Evolutionary conservation across 495 filamentous ascomycete species (phyloP), one percentile per base, ranked within the genome.

Genomic region (Talaromyces stipitatus): DNA sequence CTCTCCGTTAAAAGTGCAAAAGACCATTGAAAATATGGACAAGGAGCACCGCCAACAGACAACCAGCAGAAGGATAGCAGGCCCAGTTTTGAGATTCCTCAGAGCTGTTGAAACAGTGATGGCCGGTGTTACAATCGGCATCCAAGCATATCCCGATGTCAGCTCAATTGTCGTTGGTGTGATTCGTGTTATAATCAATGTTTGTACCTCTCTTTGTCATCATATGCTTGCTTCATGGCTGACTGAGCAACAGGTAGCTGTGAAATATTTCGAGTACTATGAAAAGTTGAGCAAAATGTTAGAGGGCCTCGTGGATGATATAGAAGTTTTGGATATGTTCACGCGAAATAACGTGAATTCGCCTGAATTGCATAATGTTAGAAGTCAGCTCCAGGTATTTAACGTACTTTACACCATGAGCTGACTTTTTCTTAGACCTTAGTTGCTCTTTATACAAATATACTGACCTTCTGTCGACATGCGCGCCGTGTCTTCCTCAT

Each of bases 401-500:
- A 11, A 12, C 22, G 30, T 48, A 12, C 12, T 26, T 48, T 24
- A 11, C 20, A 48, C 45, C 8, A 28, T 2, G 3, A 30, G 33
- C 50, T 53, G 52, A 54, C 24, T 26, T 24, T 54, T 20, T 24
- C 28, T 4, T 41, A 54, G 52, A 54, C 52, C 24, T 20, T 54
- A 16, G 52, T 54, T 7, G 33, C 52, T 22, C 28, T 57, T 29
- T 57, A 57, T 28, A 36, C 24, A 57, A 50, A 57, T 16, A 47
- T 50, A 30, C 55, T 57, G 24, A n/a, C 38, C 16, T 57, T 57
- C 43, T 57, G 55, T 26, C 38, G 46, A 50, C 26, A 57, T 50
- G 55, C 55, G 12, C 55, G 23, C 30, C 41, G 41, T 16, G 55
- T 20, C 11, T 57, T 57, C 26, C 11, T 22, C 50, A 14, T 29